Percentiles rank a stretch among this genome's conserved stretches.
phyloP scores from a whole-genome alignment of 73 alveolate species.

The Paramecium primaurelia region DNA sequence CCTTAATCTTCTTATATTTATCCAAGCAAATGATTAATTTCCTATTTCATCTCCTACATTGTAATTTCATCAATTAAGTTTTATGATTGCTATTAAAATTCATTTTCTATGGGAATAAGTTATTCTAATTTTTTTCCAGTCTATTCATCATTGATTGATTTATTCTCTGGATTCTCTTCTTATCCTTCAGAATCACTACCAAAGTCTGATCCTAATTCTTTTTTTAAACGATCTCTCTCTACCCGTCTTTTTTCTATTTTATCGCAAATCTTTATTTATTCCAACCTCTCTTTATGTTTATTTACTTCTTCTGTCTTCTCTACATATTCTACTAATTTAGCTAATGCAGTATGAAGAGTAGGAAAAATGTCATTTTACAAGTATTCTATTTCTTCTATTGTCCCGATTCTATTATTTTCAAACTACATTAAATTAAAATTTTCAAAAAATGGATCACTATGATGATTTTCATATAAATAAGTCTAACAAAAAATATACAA shows the following conservation, averaged over 20 bases:
- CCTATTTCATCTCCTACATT: not conserved
- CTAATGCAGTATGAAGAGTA: constrained; percentile 46
- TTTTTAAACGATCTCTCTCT: constrained; percentile 50
- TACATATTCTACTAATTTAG: constrained; percentile 49
- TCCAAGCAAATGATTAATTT: not conserved
- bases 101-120: not conserved
- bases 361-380: constrained; percentile 44
- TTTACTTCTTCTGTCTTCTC: constrained; percentile 57
- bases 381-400: constrained; percentile 32
- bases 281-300: constrained; percentile 57
- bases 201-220: constrained; percentile 43
- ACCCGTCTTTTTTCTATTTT: constrained; percentile 53
- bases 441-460: not conserved
- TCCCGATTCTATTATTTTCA: not conserved
- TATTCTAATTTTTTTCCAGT: not conserved
- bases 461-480: not conserved
- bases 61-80: not conserved
- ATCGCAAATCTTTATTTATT: constrained; percentile 51
- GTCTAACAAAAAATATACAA: not conserved
- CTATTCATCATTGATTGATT: not conserved
- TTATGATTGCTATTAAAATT: not conserved
- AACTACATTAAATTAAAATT: not conserved
- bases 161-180: not conserved
- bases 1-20: not conserved
- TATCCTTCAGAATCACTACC: not conserved